These are phyloP conservation scores for Septoria linicola DNA, from an alignment of 2,329 filamentous ascomycete species.

Conservation along the genomic window DNA sequence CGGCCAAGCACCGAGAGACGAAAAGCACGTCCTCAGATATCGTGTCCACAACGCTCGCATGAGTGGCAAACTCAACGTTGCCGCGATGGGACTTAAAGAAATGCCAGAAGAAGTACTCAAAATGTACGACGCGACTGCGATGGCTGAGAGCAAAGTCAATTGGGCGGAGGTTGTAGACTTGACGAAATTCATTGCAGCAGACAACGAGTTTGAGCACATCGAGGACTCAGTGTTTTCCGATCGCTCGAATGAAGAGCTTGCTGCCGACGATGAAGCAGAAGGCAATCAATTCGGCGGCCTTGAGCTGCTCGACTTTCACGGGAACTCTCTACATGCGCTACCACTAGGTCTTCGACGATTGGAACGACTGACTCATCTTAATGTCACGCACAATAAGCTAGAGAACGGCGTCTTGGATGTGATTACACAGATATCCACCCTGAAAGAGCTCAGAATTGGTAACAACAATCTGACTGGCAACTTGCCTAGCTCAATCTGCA, in stretches of 20 bases:
- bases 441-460: constrained; percentile 79
- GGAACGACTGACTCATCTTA: constrained; percentile 72
- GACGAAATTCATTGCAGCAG: constrained; percentile 77
- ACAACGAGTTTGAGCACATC: constrained; percentile 79
- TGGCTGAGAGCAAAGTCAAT: constrained; percentile 61
- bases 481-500: constrained; percentile 62
- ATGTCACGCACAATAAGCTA: constrained; percentile 75
- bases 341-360: constrained; percentile 75
- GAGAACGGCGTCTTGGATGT: constrained; percentile 69
- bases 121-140: constrained; percentile 81
- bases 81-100: constrained; percentile 73
- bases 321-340: constrained; percentile 70
- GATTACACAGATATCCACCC: constrained; percentile 67
- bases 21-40: constrained; percentile 67
- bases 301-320: constrained; percentile 80
- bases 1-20: constrained; percentile 62
- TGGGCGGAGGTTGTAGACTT: constrained; percentile 95
- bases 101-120: constrained; percentile 80
- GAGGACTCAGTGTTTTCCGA: constrained; percentile 79
- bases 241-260: constrained; percentile 51
- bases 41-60: constrained; percentile 71
- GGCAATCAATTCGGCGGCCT: constrained; percentile 79
- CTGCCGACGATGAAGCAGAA: constrained; percentile 64
- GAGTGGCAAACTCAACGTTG: constrained; percentile 83
- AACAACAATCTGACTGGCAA: constrained; percentile 72